These are phyloP conservation scores for Phytophthora cryptogea DNA, from an alignment of 352 stramenopile genomes.

Conservation along the genomic window DNA sequence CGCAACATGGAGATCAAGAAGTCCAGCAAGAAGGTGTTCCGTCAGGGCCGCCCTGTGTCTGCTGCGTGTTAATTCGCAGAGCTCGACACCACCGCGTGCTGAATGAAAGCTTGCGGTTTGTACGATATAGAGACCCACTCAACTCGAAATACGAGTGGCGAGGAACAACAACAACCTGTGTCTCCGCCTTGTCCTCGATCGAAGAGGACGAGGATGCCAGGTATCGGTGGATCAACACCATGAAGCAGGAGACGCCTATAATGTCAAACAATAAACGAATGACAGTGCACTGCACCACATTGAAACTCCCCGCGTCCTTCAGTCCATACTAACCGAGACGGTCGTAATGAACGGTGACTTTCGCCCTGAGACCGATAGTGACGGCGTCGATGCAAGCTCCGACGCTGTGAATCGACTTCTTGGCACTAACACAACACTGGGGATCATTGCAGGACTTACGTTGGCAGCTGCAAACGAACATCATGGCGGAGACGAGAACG, in stretches of 20 bases:
- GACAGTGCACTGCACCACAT: constrained; percentile 24
- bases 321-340: not conserved
- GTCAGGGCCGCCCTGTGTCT: constrained; percentile 32
- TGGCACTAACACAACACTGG: constrained; percentile 50
- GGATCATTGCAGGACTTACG: constrained; percentile 59
- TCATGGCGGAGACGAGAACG: constrained; percentile 36
- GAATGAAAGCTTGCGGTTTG: constrained; percentile 33
- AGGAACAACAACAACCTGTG: constrained; percentile 8
- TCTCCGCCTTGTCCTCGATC: constrained; percentile 31
- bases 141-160: constrained; percentile 5
- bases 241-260: constrained; percentile 19
- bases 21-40: constrained; percentile 47
- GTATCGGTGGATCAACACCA: constrained; percentile 6
- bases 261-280: constrained; percentile 32
- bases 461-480: constrained; percentile 42
- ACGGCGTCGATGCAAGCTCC: constrained; percentile 5
- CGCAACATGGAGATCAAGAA: constrained; percentile 41
- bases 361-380: constrained; percentile 24
- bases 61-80: constrained; percentile 22
- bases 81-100: constrained; percentile 10
- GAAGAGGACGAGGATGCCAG: constrained; percentile 33
- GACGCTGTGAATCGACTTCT: constrained; percentile 43
- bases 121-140: constrained; percentile 36
- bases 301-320: constrained; percentile 28
- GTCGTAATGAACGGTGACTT: constrained; percentile 29